Evolutionary conservation across 106 monocot genomes (phyloP), one percentile per base, ranked within the genome.

Genomic region (Dioscorea alata): DNA sequence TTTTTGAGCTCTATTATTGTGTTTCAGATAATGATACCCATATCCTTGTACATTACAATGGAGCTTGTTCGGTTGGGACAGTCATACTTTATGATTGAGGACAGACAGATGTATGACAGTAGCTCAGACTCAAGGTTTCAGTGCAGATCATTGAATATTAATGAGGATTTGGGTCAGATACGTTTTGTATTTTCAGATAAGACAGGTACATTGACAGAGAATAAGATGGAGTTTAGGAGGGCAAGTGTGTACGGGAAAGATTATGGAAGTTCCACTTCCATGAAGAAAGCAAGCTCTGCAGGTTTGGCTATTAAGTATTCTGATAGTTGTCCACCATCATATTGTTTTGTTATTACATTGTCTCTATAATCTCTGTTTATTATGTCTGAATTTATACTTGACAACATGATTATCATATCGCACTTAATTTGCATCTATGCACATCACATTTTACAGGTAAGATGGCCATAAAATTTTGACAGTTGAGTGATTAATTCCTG

Each of bases 1-100:
- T 97, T 97, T 71, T 78, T 97, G 63, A 97, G 97, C 65, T 97
- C 92, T 35, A 69, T 97, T 50, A 97, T 97, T 60, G 82, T 97
- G 52, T 97, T 97, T 57, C 97, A 97, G 73, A 97, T 97, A 67
- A 97, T 97, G 97, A 97, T 97, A 67, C 97, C 97, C n/a, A 97
- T 97, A 76, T 97, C 97, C 35, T 74, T 97, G 22, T 97, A 97
- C 57, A 97, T 97, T 59, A 87, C 97, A 32, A 97, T 97, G 97
- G 97, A 97, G 69, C 67, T 97, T 19, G 97, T 97, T 12, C 81
- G 97, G 13, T 71, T 97, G 74, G 97, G 97, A 13, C 97, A 97
- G 72, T 92, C 92, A 59, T 97, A 97, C 75, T 97, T 97, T 42
- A 97, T 97, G 97, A 92, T 97, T 68, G 97, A 76, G 65, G 97